Percentiles rank a stretch among this genome's conserved stretches.
Conservation (phyloP, 352 stramenopile genomes). For the Saprolegnia parasitica region DNA sequence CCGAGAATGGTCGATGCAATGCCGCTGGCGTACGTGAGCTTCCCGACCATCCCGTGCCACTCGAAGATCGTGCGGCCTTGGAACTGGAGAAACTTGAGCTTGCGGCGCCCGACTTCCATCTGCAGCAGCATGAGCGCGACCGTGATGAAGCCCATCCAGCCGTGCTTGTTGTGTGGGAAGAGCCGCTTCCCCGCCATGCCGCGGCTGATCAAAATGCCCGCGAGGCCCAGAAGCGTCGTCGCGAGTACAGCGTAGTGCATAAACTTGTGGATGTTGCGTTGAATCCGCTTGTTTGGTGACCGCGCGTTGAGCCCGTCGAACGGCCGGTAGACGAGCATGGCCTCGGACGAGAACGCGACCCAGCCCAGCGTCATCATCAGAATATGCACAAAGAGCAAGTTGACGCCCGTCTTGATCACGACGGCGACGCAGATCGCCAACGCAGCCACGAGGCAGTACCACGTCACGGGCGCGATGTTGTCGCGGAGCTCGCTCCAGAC, state of each 20-base stretch:
- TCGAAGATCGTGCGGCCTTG: constrained; percentile 19
- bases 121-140: constrained; percentile 23
- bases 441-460: constrained; percentile 12
- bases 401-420: constrained; percentile 1
- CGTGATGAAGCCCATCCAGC: constrained; percentile 15
- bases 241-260: constrained; percentile 8
- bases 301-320: constrained; percentile 22
- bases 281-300: constrained; percentile 25
- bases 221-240: constrained; percentile 19
- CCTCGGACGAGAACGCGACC: constrained; percentile 26
- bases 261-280: constrained; percentile 28
- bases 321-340: constrained; percentile 23
- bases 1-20: constrained; percentile 18
- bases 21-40: constrained; percentile 18
- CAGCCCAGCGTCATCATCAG: constrained; percentile 21
- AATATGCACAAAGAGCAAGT: constrained; percentile 19
- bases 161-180: constrained; percentile 20
- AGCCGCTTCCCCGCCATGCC: constrained; percentile 18
- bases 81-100: constrained; percentile 22
- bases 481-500: constrained; percentile 21
- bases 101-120: constrained; percentile 14
- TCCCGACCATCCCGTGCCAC: constrained; percentile 15
- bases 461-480: constrained; percentile 21
- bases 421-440: constrained; percentile 14
- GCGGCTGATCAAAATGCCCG: constrained; percentile 22